Conservation (phyloP, 1,284 basidiomycete species). For the Pseudozyma sp. region DNA sequence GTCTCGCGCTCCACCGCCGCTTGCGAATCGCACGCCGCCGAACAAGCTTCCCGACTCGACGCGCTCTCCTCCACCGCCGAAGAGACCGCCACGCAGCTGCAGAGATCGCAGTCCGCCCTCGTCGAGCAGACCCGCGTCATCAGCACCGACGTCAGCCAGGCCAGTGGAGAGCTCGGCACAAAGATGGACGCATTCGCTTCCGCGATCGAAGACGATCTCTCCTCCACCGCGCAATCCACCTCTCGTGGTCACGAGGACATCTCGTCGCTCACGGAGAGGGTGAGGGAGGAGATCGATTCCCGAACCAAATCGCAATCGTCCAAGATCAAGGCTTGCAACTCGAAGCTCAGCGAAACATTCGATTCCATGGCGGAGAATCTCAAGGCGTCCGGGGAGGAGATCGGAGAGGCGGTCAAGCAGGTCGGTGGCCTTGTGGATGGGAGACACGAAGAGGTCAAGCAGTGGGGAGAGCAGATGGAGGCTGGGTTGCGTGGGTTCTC, state of each 20-base stretch:
- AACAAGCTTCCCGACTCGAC: conserved; percentile 13
- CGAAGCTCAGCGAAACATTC: conserved; percentile 38
- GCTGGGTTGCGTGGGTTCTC: conserved; percentile 10
- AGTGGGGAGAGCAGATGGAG: conserved; percentile 22
- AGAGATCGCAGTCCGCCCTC: conserved; percentile 9
- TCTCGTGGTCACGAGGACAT: conserved; percentile 14
- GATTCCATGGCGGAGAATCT: conserved; percentile 15
- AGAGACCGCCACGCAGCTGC: conserved; percentile 23
- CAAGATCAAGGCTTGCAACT: conserved; percentile 39
- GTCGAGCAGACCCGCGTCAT: conserved; percentile 15
- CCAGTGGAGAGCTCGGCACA: conserved; percentile 31
- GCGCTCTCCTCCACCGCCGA: conserved; percentile 9
- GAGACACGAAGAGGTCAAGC: conserved; percentile 6
- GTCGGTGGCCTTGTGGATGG: conserved; percentile 9
- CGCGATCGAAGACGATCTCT: conserved; percentile 42
- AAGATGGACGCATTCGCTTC: conserved; percentile 44
- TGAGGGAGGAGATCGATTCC: conserved; percentile 25
- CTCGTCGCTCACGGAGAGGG: conserved; percentile 7
- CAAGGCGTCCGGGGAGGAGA: conserved; percentile 7
- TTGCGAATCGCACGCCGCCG: conserved; percentile 13
- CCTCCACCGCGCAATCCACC: conserved; percentile 8
- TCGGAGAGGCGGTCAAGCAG: conserved; percentile 3
- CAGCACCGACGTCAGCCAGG: conserved; percentile 19
- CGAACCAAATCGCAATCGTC: conserved; percentile 34
- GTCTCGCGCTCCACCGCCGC: conserved; percentile 19